Base-by-base conservation (phyloP, 2,329 filamentous ascomycete genomes). In the Teratosphaeria zuluensis region DNA sequence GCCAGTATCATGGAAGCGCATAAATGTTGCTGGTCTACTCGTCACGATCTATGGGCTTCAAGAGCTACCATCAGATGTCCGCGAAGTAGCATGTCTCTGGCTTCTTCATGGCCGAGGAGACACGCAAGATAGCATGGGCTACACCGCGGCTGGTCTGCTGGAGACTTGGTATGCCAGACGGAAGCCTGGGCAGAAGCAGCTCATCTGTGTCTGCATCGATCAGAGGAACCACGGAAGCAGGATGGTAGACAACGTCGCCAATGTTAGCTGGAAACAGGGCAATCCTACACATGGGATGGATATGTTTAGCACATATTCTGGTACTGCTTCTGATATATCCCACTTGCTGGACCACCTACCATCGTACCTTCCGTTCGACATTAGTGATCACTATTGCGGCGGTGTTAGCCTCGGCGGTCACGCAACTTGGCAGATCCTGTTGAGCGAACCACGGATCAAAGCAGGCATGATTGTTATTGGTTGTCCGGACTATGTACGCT, bases 341-440 rank as follows among this genome's bases (percentile, higher is more conserved):
- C 78, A 86, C 9, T 76, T 97, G 62, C 86, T 97, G 64, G 87
- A 91, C 66, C 82, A 90, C 58, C 77, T 95, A 1, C 83, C 84
- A n/a, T 84, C 84, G 0, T 95, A 92, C 69, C 75, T 94, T 24
- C 65, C 59, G 62, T 76, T 75, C 58, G 72, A 65, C 4, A 78
- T 85, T 55, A 73, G 73, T 14, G 81, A 84, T 56, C 85, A 96
- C 71, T 73, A 95, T 11, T 88, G 87, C 11, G 78, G 95, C 46
- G 94, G 94, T 0, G 84, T 95, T 59, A 92, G 88, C 28, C 77
- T 97, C 0, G 94, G 94, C 5, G 94, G 90, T 0, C 94, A 97
- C 72, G 84, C 88, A 12, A 86, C 87, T 1, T 97, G 92, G 91
- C 88, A 95, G 69, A 81, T 85, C 31, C 75, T 96, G 59, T 82